Percentiles rank a stretch among this genome's conserved stretches.
phyloP scores from a whole-genome alignment of 2,329 filamentous ascomycete species.

The Falciphora oryzae region DNA sequence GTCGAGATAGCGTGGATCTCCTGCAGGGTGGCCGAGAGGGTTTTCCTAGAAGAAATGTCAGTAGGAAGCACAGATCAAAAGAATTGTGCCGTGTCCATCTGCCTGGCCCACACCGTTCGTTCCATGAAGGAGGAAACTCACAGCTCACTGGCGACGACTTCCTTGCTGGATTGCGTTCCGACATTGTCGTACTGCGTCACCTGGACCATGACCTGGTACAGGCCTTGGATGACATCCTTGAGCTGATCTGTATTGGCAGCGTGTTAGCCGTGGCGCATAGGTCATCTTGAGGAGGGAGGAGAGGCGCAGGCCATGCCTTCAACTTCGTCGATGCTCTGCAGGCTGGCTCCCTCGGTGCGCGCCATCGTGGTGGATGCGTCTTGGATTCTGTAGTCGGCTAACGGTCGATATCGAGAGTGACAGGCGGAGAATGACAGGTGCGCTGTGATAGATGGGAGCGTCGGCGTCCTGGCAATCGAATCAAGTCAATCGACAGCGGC shows the following conservation, averaged over 20 bases:
- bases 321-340: conserved; percentile 8
- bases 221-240: conserved; percentile 57
- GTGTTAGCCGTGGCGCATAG: neutral
- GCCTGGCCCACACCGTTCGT: too few species aligned
- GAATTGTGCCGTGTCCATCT: too few species aligned
- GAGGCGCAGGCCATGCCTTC: neutral
- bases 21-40: conserved; percentile 33
- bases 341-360: conserved; percentile 14
- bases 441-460: neutral
- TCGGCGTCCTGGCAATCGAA: neutral
- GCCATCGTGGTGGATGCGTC: neutral
- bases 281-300: neutral
- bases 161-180: conserved; percentile 40
- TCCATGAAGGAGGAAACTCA: conserved; percentile 17
- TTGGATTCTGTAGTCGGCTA: neutral
- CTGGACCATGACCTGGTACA: conserved; percentile 60
- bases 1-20: conserved; percentile 29
- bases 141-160: conserved; percentile 52
- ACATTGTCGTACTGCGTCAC: conserved; percentile 52
- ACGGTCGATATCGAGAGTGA: conserved; percentile 15
- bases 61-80: neutral
- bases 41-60: conserved; percentile 15
- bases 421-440: neutral
- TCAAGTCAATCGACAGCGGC: neutral
- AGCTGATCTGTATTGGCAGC: conserved; percentile 40